Conservation (phyloP, 805 yeast species). For the Wickerhamiella slavikovae region DNA sequence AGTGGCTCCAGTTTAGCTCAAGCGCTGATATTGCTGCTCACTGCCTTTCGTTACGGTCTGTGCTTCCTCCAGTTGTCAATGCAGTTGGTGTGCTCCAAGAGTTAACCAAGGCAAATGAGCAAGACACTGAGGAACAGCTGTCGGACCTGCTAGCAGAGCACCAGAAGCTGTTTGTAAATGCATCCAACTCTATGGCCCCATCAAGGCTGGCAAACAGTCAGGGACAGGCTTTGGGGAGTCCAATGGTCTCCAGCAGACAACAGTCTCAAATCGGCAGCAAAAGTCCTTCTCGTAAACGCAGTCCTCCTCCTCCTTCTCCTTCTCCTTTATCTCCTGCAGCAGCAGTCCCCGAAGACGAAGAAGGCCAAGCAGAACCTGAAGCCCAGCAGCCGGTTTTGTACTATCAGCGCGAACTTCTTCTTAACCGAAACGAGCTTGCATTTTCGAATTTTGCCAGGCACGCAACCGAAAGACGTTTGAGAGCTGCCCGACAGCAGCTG, state of each 20-base stretch:
- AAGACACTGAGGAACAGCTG: slow-evolving; percentile 1
- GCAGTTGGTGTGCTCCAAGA: slow-evolving; percentile 13
- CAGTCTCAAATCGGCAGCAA: background rate
- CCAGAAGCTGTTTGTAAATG: slow-evolving; percentile 5
- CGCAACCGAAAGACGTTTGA: slow-evolving; percentile 22
- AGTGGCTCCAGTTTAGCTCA: slow-evolving; percentile 2
- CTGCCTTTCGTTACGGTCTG: too few species aligned
- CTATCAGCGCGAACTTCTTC: slow-evolving; percentile 38
- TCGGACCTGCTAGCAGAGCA: slow-evolving; percentile 3
- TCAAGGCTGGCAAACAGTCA: background rate
- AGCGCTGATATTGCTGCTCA: slow-evolving; percentile 2
- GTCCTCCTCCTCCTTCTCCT: background rate
- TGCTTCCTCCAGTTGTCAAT: too few species aligned
- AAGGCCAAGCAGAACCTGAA: too few species aligned
- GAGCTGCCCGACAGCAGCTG: slow-evolving; percentile 17
- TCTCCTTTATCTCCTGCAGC: background rate
- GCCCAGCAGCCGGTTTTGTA: slow-evolving; percentile 10
- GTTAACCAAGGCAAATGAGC: too few species aligned
- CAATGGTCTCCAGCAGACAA: background rate
- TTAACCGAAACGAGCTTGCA: slow-evolving; percentile 38
- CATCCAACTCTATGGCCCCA: background rate
- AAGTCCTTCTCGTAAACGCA: background rate
- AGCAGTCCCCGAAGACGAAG: background rate
- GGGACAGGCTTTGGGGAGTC: background rate
- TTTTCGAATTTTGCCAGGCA: slow-evolving; percentile 34